These are phyloP conservation scores for Coemansia sp. DNA, from an alignment of 192 early-diverging fungal genomes.

Conservation along the genomic window DNA sequence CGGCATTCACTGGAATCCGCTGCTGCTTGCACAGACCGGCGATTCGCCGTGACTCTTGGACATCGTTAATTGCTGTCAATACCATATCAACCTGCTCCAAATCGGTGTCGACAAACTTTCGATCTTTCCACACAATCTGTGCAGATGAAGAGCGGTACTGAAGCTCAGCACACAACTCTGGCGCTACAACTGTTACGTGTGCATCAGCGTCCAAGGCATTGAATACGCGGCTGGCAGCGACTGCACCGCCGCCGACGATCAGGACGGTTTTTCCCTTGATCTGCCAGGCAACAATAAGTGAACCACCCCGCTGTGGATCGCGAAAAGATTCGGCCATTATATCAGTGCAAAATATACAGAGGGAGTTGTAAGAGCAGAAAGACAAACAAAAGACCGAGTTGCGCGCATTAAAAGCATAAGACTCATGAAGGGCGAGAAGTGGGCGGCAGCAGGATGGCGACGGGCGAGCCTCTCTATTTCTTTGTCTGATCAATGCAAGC, in stretches of 20 bases:
- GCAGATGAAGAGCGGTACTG: conserved; percentile 57
- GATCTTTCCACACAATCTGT: conserved; percentile 57
- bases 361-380: not conserved
- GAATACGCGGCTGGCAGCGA: conserved; percentile 81
- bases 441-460: not conserved
- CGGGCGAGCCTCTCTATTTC: not conserved
- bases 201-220: conserved; percentile 81
- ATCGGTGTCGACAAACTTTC: conserved; percentile 53
- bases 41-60: conserved; percentile 65
- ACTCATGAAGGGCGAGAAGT: not conserved
- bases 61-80: conserved; percentile 73
- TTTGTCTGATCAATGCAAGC: conserved; percentile 7
- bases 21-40: conserved; percentile 59
- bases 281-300: conserved; percentile 82
- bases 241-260: conserved; percentile 86
- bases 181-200: conserved; percentile 72
- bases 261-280: conserved; percentile 71
- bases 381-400: not conserved
- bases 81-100: conserved; percentile 57
- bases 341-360: not conserved
- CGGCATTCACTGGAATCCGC: conserved; percentile 89
- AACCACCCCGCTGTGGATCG: conserved; percentile 63
- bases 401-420: not conserved
- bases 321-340: conserved; percentile 50
- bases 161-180: conserved; percentile 66